These are phyloP conservation scores for Gnaphalium uliginosum DNA, from an alignment of 129 eudicot species.

Conservation along the genomic window DNA sequence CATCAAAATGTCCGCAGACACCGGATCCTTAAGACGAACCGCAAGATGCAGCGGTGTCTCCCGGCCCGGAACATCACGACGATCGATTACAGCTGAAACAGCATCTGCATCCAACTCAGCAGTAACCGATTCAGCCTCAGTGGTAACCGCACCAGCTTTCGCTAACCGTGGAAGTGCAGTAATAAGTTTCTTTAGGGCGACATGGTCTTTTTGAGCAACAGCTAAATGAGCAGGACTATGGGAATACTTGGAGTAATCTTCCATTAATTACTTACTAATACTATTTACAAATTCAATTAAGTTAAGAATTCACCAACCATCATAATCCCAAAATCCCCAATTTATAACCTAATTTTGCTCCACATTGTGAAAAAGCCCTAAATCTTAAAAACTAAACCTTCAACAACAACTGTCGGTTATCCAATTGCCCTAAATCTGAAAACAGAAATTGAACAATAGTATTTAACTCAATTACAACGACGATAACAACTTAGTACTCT, in stretches of 20 bases:
- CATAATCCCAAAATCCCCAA: slow-evolving; percentile 22
- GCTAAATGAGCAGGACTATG: slow-evolving; percentile 91
- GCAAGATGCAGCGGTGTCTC: slow-evolving; percentile 94
- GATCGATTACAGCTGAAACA: slow-evolving; percentile 65
- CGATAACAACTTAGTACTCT: background rate
- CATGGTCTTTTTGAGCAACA: slow-evolving; percentile 59
- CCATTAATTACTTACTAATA: slow-evolving; percentile 41
- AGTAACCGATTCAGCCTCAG: slow-evolving; percentile 70
- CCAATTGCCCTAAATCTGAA: slow-evolving; percentile 35
- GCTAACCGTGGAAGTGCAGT: slow-evolving; percentile 59
- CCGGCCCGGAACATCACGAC: slow-evolving; percentile 87
- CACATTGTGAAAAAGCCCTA: slow-evolving; percentile 27
- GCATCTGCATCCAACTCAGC: slow-evolving; percentile 83
- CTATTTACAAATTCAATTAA: slow-evolving; percentile 12
- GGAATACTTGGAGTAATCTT: slow-evolving; percentile 67
- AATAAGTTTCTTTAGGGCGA: slow-evolving; percentile 52
- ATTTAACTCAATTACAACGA: slow-evolving; percentile 9
- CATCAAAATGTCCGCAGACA: slow-evolving; percentile 82
- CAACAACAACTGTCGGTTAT: slow-evolving; percentile 11
- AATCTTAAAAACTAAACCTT: slow-evolving; percentile 17
- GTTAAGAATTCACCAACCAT: slow-evolving; percentile 23
- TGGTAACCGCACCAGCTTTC: slow-evolving; percentile 73
- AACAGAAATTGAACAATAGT: slow-evolving; percentile 6
- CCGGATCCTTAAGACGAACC: slow-evolving; percentile 68
- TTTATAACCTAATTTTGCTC: slow-evolving; percentile 21